Percentiles rank a stretch among this genome's conserved stretches.
Evolutionary conservation across 148 eudicot genomes (phyloP).

Genomic region (Drosera capensis): DNA sequence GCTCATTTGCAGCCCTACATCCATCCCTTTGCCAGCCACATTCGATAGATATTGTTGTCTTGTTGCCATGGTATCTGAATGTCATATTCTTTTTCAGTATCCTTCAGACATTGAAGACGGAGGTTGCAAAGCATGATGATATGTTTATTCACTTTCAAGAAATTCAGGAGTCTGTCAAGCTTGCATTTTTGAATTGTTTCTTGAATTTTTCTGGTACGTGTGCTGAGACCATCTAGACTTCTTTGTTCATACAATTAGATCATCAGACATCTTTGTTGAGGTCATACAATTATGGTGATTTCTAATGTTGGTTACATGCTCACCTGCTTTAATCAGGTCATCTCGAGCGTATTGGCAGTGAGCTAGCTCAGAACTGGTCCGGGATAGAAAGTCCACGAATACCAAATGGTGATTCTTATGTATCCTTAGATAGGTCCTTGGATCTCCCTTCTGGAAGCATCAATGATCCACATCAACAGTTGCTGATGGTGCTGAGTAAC

Average conservation of each 20-base stretch:
- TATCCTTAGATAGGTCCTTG: constrained; percentile 24
- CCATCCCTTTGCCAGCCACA: too few species aligned
- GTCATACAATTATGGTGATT: constrained; percentile 1
- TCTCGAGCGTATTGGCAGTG: constrained; percentile 70
- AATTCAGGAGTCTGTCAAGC: constrained; percentile 89
- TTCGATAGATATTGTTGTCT: not conserved
- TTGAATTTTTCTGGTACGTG: constrained; percentile 79
- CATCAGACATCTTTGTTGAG: not conserved
- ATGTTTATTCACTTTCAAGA: constrained; percentile 65
- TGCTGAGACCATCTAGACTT: not conserved
- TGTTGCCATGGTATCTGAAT: constrained; percentile 5
- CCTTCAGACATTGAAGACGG: constrained; percentile 61
- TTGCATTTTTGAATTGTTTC: constrained; percentile 79
- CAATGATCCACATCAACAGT: constrained; percentile 54
- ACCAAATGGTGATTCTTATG: constrained; percentile 48
- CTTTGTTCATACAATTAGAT: not conserved
- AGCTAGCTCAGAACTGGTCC: constrained; percentile 43
- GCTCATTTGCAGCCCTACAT: too few species aligned
- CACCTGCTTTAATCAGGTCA: constrained; percentile 35
- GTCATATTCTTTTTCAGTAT: constrained; percentile 36
- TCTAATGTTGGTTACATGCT: too few species aligned
- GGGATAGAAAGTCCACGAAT: constrained; percentile 35
- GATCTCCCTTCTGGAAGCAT: constrained; percentile 75
- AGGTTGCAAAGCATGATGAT: constrained; percentile 76
- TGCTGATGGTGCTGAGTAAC: constrained; percentile 93